Percentiles rank a stretch among this genome's conserved stretches.
Conservation (phyloP, 805 yeast genomes). For the Pichia gijzeniarum region DNA sequence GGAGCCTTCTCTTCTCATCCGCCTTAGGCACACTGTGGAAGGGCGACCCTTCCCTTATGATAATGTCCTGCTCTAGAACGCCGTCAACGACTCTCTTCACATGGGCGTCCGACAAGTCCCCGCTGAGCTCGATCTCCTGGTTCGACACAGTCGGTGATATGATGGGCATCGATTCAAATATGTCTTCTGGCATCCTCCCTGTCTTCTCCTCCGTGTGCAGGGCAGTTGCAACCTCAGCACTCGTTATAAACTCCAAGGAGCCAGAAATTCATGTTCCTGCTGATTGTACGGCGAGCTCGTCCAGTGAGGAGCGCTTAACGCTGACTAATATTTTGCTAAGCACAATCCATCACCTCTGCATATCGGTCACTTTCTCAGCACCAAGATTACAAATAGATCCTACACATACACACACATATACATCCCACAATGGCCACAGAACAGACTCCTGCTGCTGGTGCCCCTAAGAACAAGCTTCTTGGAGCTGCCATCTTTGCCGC, state of each 20-base stretch:
- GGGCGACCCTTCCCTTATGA: background rate
- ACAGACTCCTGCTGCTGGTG: background rate
- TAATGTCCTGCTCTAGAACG: background rate
- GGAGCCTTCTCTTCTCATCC: slow-evolving; percentile 30
- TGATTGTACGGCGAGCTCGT: no score
- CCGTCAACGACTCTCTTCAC: background rate
- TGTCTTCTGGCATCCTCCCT: slow-evolving; percentile 8
- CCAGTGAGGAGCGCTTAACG: background rate
- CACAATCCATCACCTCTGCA: no score
- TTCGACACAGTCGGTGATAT: slow-evolving; percentile 33
- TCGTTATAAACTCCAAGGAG: no score
- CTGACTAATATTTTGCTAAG: slow-evolving; percentile 1
- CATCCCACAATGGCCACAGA: background rate
- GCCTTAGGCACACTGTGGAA: slow-evolving; percentile 9
- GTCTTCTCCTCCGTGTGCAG: slow-evolving; percentile 9
- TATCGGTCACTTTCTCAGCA: no score
- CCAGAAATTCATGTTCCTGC: no score
- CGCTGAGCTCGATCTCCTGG: background rate
- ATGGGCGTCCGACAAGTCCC: no score
- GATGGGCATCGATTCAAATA: slow-evolving; percentile 22
- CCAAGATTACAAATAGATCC: no score
- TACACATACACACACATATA: no score
- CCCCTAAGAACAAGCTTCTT: background rate
- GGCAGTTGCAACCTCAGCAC: no score
- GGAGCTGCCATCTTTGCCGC: slow-evolving; percentile 9